A percentile compares a stretch with the other conserved stretches of the same genome.
Evolutionary conservation across 768 basidiomycete species (phyloP).

Genomic region (Boletus subcaerulescens): DNA sequence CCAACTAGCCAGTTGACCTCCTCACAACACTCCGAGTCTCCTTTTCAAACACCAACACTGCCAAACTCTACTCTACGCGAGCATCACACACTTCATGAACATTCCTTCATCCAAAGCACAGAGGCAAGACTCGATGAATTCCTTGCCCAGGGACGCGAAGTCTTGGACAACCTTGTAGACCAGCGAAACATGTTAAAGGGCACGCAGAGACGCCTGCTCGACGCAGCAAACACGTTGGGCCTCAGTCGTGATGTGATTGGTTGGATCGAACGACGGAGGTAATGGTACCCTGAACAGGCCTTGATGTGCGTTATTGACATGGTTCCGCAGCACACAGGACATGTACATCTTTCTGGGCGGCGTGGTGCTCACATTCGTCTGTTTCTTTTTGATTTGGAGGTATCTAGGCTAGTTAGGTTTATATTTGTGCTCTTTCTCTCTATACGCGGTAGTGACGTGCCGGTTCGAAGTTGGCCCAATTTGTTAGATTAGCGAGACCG

Average conservation of each 20-base stretch:
- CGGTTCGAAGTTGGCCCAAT: no score
- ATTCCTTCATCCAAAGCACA: slow-evolving; percentile 83
- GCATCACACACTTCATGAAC: slow-evolving; percentile 80
- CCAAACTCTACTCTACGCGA: slow-evolving; percentile 60
- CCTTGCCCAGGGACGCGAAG: slow-evolving; percentile 87
- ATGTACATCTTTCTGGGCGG: slow-evolving; percentile 91
- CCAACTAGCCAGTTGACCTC: slow-evolving; percentile 33
- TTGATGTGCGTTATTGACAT: slow-evolving; percentile 8
- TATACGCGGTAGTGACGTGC: neutral
- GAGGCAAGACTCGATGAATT: slow-evolving; percentile 85
- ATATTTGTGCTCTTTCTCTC: neutral
- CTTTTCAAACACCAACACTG: slow-evolving; percentile 63
- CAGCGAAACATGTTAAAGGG: slow-evolving; percentile 94
- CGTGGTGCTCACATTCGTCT: slow-evolving; percentile 83
- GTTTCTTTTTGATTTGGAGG: slow-evolving; percentile 90
- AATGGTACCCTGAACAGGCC: slow-evolving; percentile 1
- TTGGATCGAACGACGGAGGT: slow-evolving; percentile 97
- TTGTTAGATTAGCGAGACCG: neutral
- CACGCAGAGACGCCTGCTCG: slow-evolving; percentile 81
- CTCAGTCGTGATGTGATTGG: slow-evolving; percentile 92
- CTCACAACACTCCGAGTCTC: slow-evolving; percentile 79
- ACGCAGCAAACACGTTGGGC: slow-evolving; percentile 92
- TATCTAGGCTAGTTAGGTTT: slow-evolving; percentile 61
- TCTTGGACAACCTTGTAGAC: slow-evolving; percentile 87
- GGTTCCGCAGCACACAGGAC: slow-evolving; percentile 74